phyloP scores from a whole-genome alignment of 2,329 filamentous ascomycete species.

The Scytalidium sp. region DNA sequence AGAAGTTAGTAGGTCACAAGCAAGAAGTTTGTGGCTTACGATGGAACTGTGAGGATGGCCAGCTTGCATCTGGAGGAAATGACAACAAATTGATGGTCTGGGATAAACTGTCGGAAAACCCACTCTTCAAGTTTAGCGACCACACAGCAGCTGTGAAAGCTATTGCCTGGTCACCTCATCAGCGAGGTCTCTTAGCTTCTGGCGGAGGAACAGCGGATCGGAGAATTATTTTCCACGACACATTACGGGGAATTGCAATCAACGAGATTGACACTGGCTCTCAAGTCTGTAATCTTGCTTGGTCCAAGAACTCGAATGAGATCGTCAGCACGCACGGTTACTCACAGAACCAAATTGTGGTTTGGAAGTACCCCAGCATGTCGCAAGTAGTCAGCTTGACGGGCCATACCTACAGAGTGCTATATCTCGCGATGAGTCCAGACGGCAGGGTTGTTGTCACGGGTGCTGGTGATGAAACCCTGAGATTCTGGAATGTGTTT shows the following conservation, averaged over 20 bases:
- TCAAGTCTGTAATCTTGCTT: conserved; percentile 97
- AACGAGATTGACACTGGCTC: conserved; percentile 95
- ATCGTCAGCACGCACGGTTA: conserved; percentile 97
- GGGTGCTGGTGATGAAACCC: conserved; percentile 91
- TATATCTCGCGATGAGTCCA: conserved; percentile 96
- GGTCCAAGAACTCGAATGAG: conserved; percentile 97
- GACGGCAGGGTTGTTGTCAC: conserved; percentile 93
- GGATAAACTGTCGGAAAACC: conserved; percentile 92
- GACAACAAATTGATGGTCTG: conserved; percentile 99
- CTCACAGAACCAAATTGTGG: conserved; percentile 96
- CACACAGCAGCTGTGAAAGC: conserved; percentile 97
- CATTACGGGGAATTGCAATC: conserved; percentile 72
- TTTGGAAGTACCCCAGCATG: conserved; percentile 99
- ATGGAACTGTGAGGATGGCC: conserved; percentile 95
- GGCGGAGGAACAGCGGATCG: conserved; percentile 94
- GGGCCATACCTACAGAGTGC: conserved; percentile 92
- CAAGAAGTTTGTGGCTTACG: conserved; percentile 96
- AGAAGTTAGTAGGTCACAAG: conserved; percentile 88
- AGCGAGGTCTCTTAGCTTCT: conserved; percentile 88
- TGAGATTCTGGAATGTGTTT: conserved; percentile 97
- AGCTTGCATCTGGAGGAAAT: conserved; percentile 92
- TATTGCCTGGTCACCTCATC: conserved; percentile 96
- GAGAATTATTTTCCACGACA: conserved; percentile 98
- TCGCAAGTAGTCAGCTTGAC: conserved; percentile 93
- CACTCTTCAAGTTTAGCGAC: conserved; percentile 89